These are phyloP conservation scores for Cercospora zeina DNA, from an alignment of 2,329 filamentous ascomycete genomes.

Conservation along the genomic window DNA sequence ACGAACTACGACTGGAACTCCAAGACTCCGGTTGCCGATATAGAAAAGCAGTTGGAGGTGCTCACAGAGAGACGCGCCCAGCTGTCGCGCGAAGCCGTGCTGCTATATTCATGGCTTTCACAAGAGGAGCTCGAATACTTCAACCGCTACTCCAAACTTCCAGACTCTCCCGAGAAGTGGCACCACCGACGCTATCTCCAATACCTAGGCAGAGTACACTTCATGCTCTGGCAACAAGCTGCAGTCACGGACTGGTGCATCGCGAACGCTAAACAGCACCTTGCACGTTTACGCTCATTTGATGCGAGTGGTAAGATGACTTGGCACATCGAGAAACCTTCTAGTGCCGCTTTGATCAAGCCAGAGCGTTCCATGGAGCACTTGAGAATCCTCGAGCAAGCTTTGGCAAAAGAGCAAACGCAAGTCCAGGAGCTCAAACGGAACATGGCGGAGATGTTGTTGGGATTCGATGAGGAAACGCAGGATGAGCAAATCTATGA, in stretches of 20 bases:
- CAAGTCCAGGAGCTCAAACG: not conserved
- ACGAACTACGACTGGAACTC: conserved; percentile 23
- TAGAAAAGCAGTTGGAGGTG: conserved; percentile 15
- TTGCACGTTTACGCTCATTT: conserved; percentile 13
- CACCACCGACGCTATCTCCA: conserved; percentile 11
- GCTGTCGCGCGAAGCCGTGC: conserved; percentile 16
- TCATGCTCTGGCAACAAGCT: conserved; percentile 15
- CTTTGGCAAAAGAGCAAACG: not conserved
- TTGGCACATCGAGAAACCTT: conserved; percentile 4
- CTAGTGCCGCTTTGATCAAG: not conserved
- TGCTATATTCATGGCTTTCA: conserved; percentile 21
- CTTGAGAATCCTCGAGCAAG: not conserved
- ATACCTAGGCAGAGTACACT: conserved; percentile 1
- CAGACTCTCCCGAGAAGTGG: not conserved
- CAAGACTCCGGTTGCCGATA: conserved; percentile 15
- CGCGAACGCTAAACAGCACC: conserved; percentile 19
- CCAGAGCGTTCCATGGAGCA: conserved; percentile 4
- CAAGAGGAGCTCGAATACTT: conserved; percentile 22
- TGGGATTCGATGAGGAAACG: conserved; percentile 6
- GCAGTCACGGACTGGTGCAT: conserved; percentile 19
- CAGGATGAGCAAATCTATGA: conserved; percentile 5
- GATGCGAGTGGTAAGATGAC: conserved; percentile 13
- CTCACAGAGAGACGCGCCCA: conserved; percentile 9
- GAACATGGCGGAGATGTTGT: not conserved
- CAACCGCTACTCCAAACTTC: conserved; percentile 1